Percentiles rank a stretch among this genome's conserved stretches.
These are phyloP conservation scores for Bruguiera hainesii DNA, from an alignment of 441 rosid genomes.

Conservation along the genomic window DNA sequence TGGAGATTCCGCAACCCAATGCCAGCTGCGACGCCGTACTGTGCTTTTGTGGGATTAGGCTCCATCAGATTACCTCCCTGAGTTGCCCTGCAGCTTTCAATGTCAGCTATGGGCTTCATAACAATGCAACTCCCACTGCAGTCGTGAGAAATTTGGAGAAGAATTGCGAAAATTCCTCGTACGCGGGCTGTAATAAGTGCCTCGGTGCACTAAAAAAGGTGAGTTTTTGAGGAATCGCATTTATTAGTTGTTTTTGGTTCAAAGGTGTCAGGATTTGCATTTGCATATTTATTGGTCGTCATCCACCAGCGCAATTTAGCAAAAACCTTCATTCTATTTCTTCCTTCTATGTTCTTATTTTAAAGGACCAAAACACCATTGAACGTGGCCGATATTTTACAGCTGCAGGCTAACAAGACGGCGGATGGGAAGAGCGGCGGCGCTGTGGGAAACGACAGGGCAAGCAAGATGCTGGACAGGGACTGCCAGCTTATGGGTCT, in stretches of 20 bases:
- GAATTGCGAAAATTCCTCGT: slow-evolving; percentile 79
- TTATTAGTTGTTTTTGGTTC: slow-evolving; percentile 10
- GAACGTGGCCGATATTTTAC: slow-evolving; percentile 10
- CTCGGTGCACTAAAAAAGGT: slow-evolving; percentile 97
- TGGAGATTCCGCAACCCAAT: slow-evolving; percentile 80
- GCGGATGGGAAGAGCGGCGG: slow-evolving; percentile 15
- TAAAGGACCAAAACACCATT: slow-evolving; percentile 12
- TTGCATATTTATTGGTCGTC: slow-evolving; percentile 12
- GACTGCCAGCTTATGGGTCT: slow-evolving; percentile 99
- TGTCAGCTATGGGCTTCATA: slow-evolving; percentile 54
- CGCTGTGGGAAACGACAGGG: slow-evolving; percentile 50
- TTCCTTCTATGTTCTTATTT: background rate
- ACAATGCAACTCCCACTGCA: slow-evolving; percentile 87
- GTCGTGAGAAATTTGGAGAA: slow-evolving; percentile 84
- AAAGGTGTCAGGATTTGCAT: slow-evolving; percentile 4
- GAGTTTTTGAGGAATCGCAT: slow-evolving; percentile 8
- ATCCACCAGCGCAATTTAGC: too few species aligned
- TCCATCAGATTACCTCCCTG: slow-evolving; percentile 88
- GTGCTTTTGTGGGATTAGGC: slow-evolving; percentile 95
- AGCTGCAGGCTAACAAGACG: slow-evolving; percentile 63
- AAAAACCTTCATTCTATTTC: too few species aligned
- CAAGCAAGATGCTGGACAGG: slow-evolving; percentile 76
- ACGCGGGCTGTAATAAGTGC: slow-evolving; percentile 92
- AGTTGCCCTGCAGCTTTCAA: slow-evolving; percentile 96
- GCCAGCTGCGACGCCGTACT: slow-evolving; percentile 79